These are phyloP conservation scores for Immersiella caudata DNA, from an alignment of 495 filamentous ascomycete genomes.

Conservation along the genomic window DNA sequence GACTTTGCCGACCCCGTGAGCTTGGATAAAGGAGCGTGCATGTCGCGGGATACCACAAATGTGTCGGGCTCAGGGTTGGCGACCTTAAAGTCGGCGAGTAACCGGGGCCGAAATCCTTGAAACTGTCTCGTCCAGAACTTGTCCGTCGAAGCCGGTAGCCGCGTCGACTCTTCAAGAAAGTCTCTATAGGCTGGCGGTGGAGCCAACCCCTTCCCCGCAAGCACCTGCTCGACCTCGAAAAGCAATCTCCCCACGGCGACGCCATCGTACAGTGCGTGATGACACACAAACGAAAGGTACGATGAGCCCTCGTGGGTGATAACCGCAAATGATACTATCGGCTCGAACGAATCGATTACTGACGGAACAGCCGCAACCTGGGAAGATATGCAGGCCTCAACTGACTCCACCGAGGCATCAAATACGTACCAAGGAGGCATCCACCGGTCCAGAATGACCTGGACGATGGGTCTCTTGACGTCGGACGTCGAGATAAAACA, in stretches of 20 bases:
- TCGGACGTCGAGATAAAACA: slow-evolving; percentile 60
- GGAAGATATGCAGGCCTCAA: slow-evolving; percentile 29
- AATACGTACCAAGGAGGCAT: slow-evolving; percentile 38
- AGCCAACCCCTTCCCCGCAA: slow-evolving; percentile 48
- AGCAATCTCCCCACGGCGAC: slow-evolving; percentile 66
- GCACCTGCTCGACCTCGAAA: slow-evolving; percentile 61
- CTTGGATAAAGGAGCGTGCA: slow-evolving; percentile 40
- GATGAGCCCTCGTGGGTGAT: slow-evolving; percentile 26
- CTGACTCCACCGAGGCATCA: slow-evolving; percentile 13
- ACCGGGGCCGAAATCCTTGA: slow-evolving; percentile 48
- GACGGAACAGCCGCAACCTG: slow-evolving; percentile 36
- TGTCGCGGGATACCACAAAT: background rate
- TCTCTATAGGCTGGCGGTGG: slow-evolving; percentile 47
- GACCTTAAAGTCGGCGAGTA: slow-evolving; percentile 36
- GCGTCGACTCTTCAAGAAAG: slow-evolving; percentile 39
- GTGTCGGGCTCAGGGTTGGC: background rate
- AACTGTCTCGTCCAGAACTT: slow-evolving; percentile 65
- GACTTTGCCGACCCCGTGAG: slow-evolving; percentile 53
- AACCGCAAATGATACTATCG: slow-evolving; percentile 42
- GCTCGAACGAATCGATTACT: slow-evolving; percentile 36
- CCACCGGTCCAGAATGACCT: slow-evolving; percentile 55
- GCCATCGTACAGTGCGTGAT: slow-evolving; percentile 84
- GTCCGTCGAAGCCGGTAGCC: slow-evolving; percentile 45
- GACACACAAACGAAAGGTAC: slow-evolving; percentile 63
- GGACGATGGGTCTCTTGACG: slow-evolving; percentile 54